Evolutionary conservation across 108 stramenopile species (phyloP), one percentile per base, ranked within the genome.

Genomic region (Parmales sp.): DNA sequence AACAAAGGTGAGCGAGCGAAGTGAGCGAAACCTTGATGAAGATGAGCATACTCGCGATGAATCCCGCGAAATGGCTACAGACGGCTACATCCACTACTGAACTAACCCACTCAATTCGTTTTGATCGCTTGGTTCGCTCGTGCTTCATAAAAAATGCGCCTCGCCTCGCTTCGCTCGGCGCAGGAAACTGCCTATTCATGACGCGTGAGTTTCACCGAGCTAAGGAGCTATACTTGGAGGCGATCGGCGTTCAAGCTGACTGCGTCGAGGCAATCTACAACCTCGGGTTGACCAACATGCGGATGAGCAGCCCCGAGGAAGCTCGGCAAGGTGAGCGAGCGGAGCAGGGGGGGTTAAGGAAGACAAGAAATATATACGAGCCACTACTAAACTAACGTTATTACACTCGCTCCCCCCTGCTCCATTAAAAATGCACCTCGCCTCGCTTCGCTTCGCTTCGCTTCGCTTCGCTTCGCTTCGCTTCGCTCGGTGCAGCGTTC

Each of bases 231-330:
- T 94, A 86, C 65, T 78, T 94, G 22, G 93, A 92, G 65, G 93
- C 93, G 26, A 84, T 92, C 28, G 87, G 88, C 22, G 83, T 94
- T 43, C 84, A 93, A 72, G 85, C 87, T 39, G 87, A 89, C 78
- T 89, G 88, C 70, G 75, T 74, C 23, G 88, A 92, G 83, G 88
- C 90, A 8, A 89, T 93, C 37, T 93, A 76, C 74, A 90, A 92
- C 67, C 87, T 93, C 16, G 92, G 92, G 3, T 60, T 93, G 54
- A 80, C 82, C 1, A 84, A 83, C 71, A 78, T 81, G 44, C 68
- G 70, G 45, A 70, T 89, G 50, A 78, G 75, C 19, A 39, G 67
- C 3, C 70, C 73, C 13, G 70, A 72, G 16, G 89, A 91, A 51
- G 86, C 93, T 39, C 78, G 86, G 26, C 79, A 78, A 60, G 54